Evolutionary conservation across 352 stramenopile genomes (phyloP).

Genomic region (Globisporangium radiosum): DNA sequence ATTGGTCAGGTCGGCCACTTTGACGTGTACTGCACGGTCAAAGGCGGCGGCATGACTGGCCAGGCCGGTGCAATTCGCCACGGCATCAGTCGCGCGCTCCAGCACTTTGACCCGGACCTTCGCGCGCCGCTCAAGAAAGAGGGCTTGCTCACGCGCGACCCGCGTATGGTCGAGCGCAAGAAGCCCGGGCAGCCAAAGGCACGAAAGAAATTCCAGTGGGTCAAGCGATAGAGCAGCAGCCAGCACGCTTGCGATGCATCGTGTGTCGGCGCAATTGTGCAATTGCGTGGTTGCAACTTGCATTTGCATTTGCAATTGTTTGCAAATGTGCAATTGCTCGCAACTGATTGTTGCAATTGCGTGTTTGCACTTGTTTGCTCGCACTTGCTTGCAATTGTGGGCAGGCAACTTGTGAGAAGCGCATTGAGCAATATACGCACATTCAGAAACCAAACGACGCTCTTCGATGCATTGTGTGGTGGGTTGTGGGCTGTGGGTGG

Average conservation of each 20-base stretch:
- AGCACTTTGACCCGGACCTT: constrained; percentile 92
- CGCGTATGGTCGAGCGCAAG: constrained; percentile 95
- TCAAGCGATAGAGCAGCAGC: constrained; percentile 91
- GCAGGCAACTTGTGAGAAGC: too few species aligned
- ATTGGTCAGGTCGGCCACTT: constrained; percentile 78
- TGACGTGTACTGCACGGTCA: constrained; percentile 89
- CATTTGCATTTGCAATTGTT: not conserved
- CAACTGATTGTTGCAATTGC: not conserved
- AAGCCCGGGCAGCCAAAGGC: constrained; percentile 95
- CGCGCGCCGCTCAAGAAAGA: constrained; percentile 90
- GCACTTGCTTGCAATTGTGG: not conserved
- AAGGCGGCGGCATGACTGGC: constrained; percentile 90
- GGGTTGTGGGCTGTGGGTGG: too few species aligned
- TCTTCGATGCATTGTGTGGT: too few species aligned
- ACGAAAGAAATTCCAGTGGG: constrained; percentile 97
- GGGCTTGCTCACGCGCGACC: constrained; percentile 92
- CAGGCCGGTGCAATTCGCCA: constrained; percentile 93
- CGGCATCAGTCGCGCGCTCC: constrained; percentile 89
- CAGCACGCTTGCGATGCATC: not conserved
- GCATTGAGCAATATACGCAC: too few species aligned
- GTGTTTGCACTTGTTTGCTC: not conserved
- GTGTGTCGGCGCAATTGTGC: not conserved
- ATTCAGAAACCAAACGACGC: too few species aligned
- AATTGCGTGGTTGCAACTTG: not conserved
- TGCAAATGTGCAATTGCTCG: not conserved